Percentiles rank a stretch among this genome's conserved stretches.
Conservation (phyloP, 352 stramenopile genomes). For the Thalassiosira mediterranea region DNA sequence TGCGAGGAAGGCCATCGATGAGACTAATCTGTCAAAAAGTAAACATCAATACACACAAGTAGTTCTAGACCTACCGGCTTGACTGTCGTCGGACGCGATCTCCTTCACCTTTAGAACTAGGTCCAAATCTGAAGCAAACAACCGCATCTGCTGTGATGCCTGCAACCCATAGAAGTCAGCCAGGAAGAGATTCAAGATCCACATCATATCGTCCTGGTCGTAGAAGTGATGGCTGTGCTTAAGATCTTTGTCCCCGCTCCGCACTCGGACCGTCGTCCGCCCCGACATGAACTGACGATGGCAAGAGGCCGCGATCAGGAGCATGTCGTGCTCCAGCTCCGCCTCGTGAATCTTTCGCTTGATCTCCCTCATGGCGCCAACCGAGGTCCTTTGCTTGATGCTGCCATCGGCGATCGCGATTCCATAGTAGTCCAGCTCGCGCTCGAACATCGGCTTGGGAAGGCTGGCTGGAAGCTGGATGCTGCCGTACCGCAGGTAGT, state of each 20-base stretch:
- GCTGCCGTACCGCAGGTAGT: constrained; percentile 35
- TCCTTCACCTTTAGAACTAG: neutral
- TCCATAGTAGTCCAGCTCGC: constrained; percentile 41
- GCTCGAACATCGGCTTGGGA: constrained; percentile 24
- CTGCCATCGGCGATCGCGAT: neutral
- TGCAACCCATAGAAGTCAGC: neutral
- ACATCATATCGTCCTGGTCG: neutral
- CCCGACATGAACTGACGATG: constrained; percentile 25
- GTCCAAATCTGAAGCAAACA: neutral
- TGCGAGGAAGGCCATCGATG: too few species aligned
- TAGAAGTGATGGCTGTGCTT: neutral
- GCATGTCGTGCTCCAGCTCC: constrained; percentile 33
- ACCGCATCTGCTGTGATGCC: neutral
- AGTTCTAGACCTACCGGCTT: too few species aligned
- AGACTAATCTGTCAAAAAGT: too few species aligned
- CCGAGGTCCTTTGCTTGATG: constrained; percentile 15
- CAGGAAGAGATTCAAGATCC: neutral
- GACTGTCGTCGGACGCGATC: neutral
- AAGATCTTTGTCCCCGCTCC: too few species aligned
- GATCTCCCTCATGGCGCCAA: constrained; percentile 7
- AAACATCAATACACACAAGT: too few species aligned
- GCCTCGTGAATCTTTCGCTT: constrained; percentile 11
- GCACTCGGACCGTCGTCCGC: neutral
- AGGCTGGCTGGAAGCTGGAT: constrained; percentile 20
- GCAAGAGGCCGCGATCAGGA: constrained; percentile 20